Base-by-base conservation (phyloP, 2,329 filamentous ascomycete species). In the Fusarium cyanostomum region DNA sequence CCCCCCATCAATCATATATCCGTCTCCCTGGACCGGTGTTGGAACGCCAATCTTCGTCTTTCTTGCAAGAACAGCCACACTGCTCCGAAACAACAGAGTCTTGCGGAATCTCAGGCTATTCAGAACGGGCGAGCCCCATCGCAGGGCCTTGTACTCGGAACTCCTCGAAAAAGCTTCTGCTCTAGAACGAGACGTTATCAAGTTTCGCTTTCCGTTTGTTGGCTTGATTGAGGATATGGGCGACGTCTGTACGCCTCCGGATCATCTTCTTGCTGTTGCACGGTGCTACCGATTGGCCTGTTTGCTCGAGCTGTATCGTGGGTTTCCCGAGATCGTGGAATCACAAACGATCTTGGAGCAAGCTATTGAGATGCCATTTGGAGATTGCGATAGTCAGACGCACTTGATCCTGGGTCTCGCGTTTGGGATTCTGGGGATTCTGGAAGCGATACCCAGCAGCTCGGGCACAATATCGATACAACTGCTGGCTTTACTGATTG, bases 1-100 rank as follows among this genome's bases (percentile, higher is more conserved):
- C 3, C 15, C 30, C 0, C 1, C 18, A 0, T 35, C 38, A 4
- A 48, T 48, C 7, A 41, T 34, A 1, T 53, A 58, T 12, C 58
- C 62, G 2, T 56, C 45, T 10, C 64, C 64, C 1, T 66, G 62
- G 64, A 62, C 64, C 0, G 64, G 64, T 16, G 38, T 67, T 0
- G 64, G 46, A 2, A 64, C 60, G 0, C 35, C 54, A 1, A 21
- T 62, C 2, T 42, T 64, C 1, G 53, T 67, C 4, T 30, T 12
- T 3, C 15, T 67, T 2, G 56, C 60, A 9, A 59, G 56, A 15
- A 21, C 44, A 1, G 50, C 45, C 0, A 46, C 51, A 1, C 27
- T 66, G 0, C 28, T 66, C 2, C 28, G 60, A 5, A 64, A 57
- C 13, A 64, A 53, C 8, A 43, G 53, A 16, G 10, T 42, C 1